These are phyloP conservation scores for Bifiguratus adelaidae DNA, from an alignment of 192 early-diverging fungal genomes.

Conservation along the genomic window DNA sequence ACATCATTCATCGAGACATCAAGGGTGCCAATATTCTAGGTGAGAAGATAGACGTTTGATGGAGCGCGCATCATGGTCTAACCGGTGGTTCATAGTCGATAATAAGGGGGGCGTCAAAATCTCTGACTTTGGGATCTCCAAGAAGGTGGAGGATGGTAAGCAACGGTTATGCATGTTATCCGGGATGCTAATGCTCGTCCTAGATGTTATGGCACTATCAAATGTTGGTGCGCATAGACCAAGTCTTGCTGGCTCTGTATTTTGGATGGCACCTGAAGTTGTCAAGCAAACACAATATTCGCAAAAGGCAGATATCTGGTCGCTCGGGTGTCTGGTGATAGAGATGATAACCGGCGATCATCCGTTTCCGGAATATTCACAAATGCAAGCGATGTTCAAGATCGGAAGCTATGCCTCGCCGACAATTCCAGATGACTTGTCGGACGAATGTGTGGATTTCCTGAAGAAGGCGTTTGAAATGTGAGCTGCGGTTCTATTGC, in stretches of 20 bases:
- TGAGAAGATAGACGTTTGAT: constrained; percentile 15
- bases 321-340: constrained; percentile 88
- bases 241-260: constrained; percentile 90
- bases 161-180: neutral
- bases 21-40: constrained; percentile 89
- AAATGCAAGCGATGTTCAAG: constrained; percentile 76
- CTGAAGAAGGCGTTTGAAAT: constrained; percentile 64
- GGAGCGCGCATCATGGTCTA: neutral
- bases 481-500: constrained; percentile 32
- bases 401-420: constrained; percentile 73
- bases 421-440: constrained; percentile 66
- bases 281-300: constrained; percentile 89
- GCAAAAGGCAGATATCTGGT: constrained; percentile 90
- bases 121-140: constrained; percentile 98
- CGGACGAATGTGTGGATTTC: constrained; percentile 58
- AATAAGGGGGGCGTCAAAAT: constrained; percentile 93
- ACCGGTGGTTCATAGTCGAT: constrained; percentile 51
- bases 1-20: constrained; percentile 97
- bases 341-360: constrained; percentile 98
- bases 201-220: constrained; percentile 29
- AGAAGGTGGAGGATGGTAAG: constrained; percentile 76
- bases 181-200: too few species aligned
- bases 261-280: constrained; percentile 99
- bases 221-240: constrained; percentile 38
- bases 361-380: constrained; percentile 75